Conservation (phyloP, 2,329 filamentous ascomycete species). For the Colletotrichum tamarilloi region DNA sequence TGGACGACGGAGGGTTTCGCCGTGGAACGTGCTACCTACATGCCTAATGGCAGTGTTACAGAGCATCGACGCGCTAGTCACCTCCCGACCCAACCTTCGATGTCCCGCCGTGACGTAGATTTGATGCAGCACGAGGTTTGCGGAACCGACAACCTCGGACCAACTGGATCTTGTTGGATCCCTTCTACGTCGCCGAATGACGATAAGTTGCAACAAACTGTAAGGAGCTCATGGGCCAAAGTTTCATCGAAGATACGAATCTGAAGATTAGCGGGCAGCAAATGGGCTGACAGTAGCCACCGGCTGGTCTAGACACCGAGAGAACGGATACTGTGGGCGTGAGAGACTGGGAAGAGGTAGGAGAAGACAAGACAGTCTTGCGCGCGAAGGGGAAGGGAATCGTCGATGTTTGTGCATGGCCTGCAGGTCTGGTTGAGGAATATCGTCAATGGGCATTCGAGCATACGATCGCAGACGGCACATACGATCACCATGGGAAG, state of each 20-base stretch:
- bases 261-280: neutral
- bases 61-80: slow-evolving; percentile 12
- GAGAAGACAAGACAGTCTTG: slow-evolving; percentile 4
- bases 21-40: slow-evolving; percentile 14
- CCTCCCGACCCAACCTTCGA: slow-evolving; percentile 18
- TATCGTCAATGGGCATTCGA: neutral
- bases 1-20: slow-evolving; percentile 12
- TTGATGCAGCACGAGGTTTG: slow-evolving; percentile 24
- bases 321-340: slow-evolving; percentile 17
- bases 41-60: slow-evolving; percentile 15
- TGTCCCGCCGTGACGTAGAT: slow-evolving; percentile 27
- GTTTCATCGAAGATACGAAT: slow-evolving; percentile 14
- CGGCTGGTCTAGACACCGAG: slow-evolving; percentile 23
- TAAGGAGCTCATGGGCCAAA: slow-evolving; percentile 9
- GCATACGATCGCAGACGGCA: slow-evolving; percentile 19
- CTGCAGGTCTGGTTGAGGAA: neutral
- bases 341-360: slow-evolving; percentile 29
- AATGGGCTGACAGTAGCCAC: slow-evolving; percentile 16
- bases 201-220: neutral
- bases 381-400: neutral
- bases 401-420: neutral
- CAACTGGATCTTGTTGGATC: neutral
- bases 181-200: slow-evolving; percentile 14
- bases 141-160: slow-evolving; percentile 8
- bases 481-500: slow-evolving; percentile 14